Evolutionary conservation across 108 stramenopile species (phyloP), one percentile per base, ranked within the genome.

Genomic region (Fistulifera pelliculosa): DNA sequence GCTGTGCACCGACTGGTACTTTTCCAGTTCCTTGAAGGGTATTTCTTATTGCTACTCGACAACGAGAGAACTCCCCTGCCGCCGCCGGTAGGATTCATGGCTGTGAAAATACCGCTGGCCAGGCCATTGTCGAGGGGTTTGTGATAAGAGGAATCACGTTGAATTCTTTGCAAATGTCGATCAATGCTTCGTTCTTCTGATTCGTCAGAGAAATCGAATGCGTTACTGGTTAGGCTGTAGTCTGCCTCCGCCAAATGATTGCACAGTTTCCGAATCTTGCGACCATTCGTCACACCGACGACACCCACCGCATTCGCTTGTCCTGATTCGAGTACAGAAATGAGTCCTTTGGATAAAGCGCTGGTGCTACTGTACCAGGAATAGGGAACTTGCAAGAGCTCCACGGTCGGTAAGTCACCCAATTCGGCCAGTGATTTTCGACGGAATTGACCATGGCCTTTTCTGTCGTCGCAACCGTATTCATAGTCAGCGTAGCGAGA

Each of bases 161-260:
- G 51, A 85, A 39, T 18, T 75, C 66, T 57, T 85, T 89, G 71
- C 92, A 93, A 12, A 79, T 74, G 19, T 69, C 58, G 47, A 93
- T 85, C 71, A 81, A 66, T 2, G 52, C 68, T 50, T 66, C 44
- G 22, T 81, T 73, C 49, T 79, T 72, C 2, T 76, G 76, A 60
- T 93, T 81, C 16, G 74, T 85, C 63, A 93, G 81, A 87, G 58
- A 84, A 89, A 21, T 88, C 83, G 52, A 93, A 87, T 48, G 77
- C 48, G 40, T 79, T 79, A 0, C 71, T 65, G 11, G 69, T 63
- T 8, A 79, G 43, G 1, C 56, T 42, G 6, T 61, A 14, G 35
- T 65, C 77, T 25, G 38, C 28, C 1, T n/a, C 31, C 7, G 70
- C 72, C 38, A 79, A 22, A 39, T 73, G 63, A 22, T 55, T 52